A percentile compares a stretch with the other conserved stretches of the same genome.
These are phyloP conservation scores for Lantana camara DNA, from an alignment of 257 asterid species.

Conservation along the genomic window DNA sequence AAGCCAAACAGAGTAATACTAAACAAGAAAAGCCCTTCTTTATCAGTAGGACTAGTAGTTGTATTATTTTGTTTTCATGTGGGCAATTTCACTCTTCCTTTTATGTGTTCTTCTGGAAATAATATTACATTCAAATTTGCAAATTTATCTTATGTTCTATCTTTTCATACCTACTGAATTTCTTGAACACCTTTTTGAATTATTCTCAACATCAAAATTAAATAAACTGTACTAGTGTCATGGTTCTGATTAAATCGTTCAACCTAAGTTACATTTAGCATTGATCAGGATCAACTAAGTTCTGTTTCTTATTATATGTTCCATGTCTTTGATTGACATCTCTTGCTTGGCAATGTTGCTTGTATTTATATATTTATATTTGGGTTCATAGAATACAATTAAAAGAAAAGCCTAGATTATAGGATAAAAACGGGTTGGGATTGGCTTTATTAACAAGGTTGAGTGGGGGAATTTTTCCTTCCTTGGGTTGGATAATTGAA, in stretches of 20 bases:
- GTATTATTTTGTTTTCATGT: too few relatives aligned
- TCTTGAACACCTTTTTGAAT: neutral
- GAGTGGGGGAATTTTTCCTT: conserved; percentile 82
- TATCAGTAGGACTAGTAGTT: too few relatives aligned
- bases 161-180: neutral
- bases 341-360: neutral
- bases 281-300: neutral
- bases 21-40: too few relatives aligned
- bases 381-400: conserved; percentile 20
- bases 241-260: neutral
- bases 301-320: neutral
- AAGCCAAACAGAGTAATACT: too few relatives aligned
- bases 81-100: neutral
- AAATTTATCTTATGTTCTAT: neutral
- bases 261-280: neutral
- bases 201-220: neutral
- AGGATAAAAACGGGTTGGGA: conserved; percentile 81
- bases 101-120: neutral
- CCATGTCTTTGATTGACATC: neutral
- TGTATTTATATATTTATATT: too few relatives aligned
- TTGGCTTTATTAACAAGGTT: conserved; percentile 97
- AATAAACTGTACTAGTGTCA: neutral
- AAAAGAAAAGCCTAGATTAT: conserved; percentile 44
- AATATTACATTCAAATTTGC: neutral
- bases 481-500: conserved; percentile 83